Evolutionary conservation across 1,284 basidiomycete genomes (phyloP), one percentile per base, ranked within the genome.

Genomic region (Singerocomus inundabilis): DNA sequence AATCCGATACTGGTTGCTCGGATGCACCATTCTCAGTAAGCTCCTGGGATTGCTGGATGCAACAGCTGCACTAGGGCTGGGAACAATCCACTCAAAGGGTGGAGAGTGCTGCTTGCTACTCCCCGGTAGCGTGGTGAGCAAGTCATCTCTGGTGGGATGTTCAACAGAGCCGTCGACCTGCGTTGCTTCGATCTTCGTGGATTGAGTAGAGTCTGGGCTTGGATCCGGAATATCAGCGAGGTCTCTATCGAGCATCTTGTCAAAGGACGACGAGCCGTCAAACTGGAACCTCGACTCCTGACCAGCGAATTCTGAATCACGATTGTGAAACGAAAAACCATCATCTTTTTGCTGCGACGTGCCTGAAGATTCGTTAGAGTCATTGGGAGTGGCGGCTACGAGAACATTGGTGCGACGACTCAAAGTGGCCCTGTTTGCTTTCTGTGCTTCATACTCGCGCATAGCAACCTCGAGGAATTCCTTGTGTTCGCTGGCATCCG

Each of bases 371-470:
- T 48, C 56, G 16, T 46, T 46, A 0, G 57, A 74, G 43, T 69
- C 61, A 3, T 73, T 75, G 15, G 77, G 78, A 36, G 79, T 78
- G 34, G 74, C 67, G 45, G 67, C 73, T 5, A 79, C 78, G 8
- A 80, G 69, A 29, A 79, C 49, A 18, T 58, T 63, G 36, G 68
- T 64, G 42, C 21, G 51, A 53, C 33, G 31, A 38, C 37, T 46
- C 34, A 50, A 47, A 35, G 37, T 30, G 24, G 45, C 28, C 31
- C 44, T 46, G 29, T 40, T 54, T 40, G 63, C 55, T 42, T 47
- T 57, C 48, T 55, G 51, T 16, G 39, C 60, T 6, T 66, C 64
- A 38, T 67, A 70, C 42, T 61, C 28, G 51, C 55, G 60, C 57
- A 65, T 61, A 25, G 62, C 60, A 39, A 31, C 45, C 31, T 55